Evolutionary conservation across 495 filamentous ascomycete genomes (phyloP), one percentile per base, ranked within the genome.

Genomic region (Penicillium verhagenii): DNA sequence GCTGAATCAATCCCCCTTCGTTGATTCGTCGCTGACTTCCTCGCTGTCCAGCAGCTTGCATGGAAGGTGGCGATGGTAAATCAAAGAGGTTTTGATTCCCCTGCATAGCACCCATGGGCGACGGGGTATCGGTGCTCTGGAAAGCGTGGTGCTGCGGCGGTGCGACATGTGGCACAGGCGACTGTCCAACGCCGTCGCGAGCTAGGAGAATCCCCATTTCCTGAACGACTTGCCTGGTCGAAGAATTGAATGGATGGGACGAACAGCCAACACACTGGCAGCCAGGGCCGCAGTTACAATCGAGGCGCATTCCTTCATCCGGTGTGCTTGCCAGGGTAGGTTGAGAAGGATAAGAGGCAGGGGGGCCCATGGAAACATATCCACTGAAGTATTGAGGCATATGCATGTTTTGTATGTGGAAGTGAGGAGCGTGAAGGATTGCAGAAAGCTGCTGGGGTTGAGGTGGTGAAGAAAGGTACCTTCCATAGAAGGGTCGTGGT

Each of bases 201-300:
- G 68, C 65, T 50, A 81, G 71, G 50, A 81, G 56, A 11, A 68
- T 60, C 39, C 73, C 67, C 69, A 82, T 75, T 47, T 78, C 72
- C 53, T 75, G 73, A 7, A 90, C 82, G 61, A 86, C 86, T 40
- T 86, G 74, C 35, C 75, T 73, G n/a, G 85, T 89, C n/a, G 82
- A 79, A 19, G 80, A 71, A 62, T 92, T 92, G 65, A 83, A 90
- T 4, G 88, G 88, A 62, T 92, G 88, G 33, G 79, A 75, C 20
- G 81, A 68, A 60, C 88, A 92, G 19, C 82, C 86, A 21, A 89
- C 60, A 58, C 88, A 92, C 53, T 86, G 72, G 59, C 88, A 92
- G 1, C 74, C 73, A 45, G 86, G 74, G 56, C 91, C 82, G 65
- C 91, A 86, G 59, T 71, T 62, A 68, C 89, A 86, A 46, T 82